Base-by-base conservation (phyloP, 1,284 basidiomycete species). In the Trichosporon faecale region DNA sequence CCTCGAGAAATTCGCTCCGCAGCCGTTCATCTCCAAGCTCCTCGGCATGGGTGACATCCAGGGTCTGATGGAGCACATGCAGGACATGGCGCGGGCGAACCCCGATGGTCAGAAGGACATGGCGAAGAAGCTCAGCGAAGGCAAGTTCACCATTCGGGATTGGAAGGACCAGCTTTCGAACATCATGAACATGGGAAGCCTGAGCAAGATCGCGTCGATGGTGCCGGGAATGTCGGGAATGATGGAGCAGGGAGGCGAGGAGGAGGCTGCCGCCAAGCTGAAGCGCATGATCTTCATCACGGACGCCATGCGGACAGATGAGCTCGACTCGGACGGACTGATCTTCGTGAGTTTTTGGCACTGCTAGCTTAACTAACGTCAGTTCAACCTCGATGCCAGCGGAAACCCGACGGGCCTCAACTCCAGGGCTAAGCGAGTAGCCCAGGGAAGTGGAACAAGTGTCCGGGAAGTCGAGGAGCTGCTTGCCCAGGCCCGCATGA, bases 261-360 rank as follows among this genome's bases (percentile, higher is more conserved):
- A 98, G 78, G 95, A 98, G 78, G 90, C 92, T 1, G 75, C 80
- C 3, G 84, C 89, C 75, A 91, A 93, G 71, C 91, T 99, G 89
- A 98, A 98, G 85, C 90, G 95, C 72, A 95, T 99, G 93, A 92
- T 98, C 75, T 99, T 92, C 85, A 98, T 99, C 80, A 98, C 94
- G 25, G 96, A 99, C 84, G 94, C 93, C 78, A 99, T 99, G 96
- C 93, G 94, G 52, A 88, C 90, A 18, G 85, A 86, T 68, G 97
- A 99, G 84, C 89, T 99, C 68, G 95, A 99, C 84, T 96, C 93
- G n/a, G 96, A 99, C 81, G 97, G 96, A 0, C 86, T 90, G 52
- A 87, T 89, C 52, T 96, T 97, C 85, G 90, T 94, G 87, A 71
- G 77, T 74, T n/a, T 63, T 11, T 8, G 6, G 12, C 8, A 8